Base-by-base conservation (phyloP, 148 eudicot species). In the Chenopodium suecicum region DNA sequence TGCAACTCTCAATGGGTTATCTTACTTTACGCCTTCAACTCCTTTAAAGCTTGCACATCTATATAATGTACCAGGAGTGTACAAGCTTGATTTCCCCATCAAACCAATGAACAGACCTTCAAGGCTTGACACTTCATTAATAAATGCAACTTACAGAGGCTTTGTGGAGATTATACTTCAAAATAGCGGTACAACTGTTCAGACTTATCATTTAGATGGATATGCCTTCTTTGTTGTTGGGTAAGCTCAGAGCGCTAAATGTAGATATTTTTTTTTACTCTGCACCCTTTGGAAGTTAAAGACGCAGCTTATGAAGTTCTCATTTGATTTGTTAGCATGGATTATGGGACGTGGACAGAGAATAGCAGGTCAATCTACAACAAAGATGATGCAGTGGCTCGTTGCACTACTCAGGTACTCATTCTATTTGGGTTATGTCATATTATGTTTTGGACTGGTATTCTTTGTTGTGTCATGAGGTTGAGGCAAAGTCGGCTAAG, bases 381-480 rank as follows among this genome's bases (percentile, higher is more conserved):
- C 91, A 94, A 90, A 88, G 88, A 94, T 89, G 99, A 96, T 78
- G 98, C 97, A 64, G 97, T 96, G 80, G 99, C 99, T 82, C 98
- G 99, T 67, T 88, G 90, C 90, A 94, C 97, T 75, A 91, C 92
- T 65, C 99, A 94, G 93, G 76, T 63, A 74, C 79, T 70, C 41
- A 73, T 77, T 81, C 11, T 47, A 54, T 27, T n/a, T 52, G 70
- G 22, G 16, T 54, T 32, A 64, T 22, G 16, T n/a, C 22, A 12
- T 75, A 46, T 56, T 37, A 65, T 23, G 52, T 64, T 7, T 11
- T 71, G 70, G 27, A 13, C 4, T 68, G 74, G 58, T 25, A 34
- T 34, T 34, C 3, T 34, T 34, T 34, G 37, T 34, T 34, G 37
- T 34, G 37, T 34, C 19, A 16, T 56, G n/a, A 56, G 20, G 62